A percentile compares a stretch with the other conserved stretches of the same genome.
These are phyloP conservation scores for Exophiala xenobiotica DNA, from an alignment of 2,329 filamentous ascomycete species.

Conservation along the genomic window DNA sequence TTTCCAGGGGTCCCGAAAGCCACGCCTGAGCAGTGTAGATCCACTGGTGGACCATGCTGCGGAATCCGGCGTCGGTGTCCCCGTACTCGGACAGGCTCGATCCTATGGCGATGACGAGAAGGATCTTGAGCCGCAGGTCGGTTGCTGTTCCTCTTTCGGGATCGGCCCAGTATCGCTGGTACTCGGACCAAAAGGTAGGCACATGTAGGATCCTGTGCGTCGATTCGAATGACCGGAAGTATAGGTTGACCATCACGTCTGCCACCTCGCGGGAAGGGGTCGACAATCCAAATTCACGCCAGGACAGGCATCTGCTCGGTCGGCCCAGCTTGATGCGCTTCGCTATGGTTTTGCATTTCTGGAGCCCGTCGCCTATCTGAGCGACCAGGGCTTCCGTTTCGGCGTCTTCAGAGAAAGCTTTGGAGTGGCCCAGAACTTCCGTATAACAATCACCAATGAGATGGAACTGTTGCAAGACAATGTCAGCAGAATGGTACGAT, in stretches of 20 bases:
- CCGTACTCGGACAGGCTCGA: conserved; percentile 5
- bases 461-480: neutral
- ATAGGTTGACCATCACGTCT: conserved; percentile 17
- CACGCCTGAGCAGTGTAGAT: conserved; percentile 39
- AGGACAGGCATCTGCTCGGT: conserved; percentile 27
- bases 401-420: neutral
- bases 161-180: conserved; percentile 31
- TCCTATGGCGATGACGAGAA: conserved; percentile 39
- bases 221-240: conserved; percentile 32
- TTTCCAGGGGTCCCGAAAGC: conserved; percentile 38
- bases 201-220: conserved; percentile 38
- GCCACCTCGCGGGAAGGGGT: conserved; percentile 12
- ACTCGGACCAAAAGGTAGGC: conserved; percentile 37
- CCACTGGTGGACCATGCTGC: conserved; percentile 25
- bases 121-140: conserved; percentile 34
- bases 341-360: conserved; percentile 32
- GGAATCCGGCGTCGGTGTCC: neutral
- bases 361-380: conserved; percentile 7
- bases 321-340: conserved; percentile 27
- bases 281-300: neutral
- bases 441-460: neutral
- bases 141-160: conserved; percentile 23
- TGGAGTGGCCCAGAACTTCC: neutral
- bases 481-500: too few relatives aligned
- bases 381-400: conserved; percentile 17